Conservation (phyloP, 768 basidiomycete genomes). For the Mycena venus region DNA sequence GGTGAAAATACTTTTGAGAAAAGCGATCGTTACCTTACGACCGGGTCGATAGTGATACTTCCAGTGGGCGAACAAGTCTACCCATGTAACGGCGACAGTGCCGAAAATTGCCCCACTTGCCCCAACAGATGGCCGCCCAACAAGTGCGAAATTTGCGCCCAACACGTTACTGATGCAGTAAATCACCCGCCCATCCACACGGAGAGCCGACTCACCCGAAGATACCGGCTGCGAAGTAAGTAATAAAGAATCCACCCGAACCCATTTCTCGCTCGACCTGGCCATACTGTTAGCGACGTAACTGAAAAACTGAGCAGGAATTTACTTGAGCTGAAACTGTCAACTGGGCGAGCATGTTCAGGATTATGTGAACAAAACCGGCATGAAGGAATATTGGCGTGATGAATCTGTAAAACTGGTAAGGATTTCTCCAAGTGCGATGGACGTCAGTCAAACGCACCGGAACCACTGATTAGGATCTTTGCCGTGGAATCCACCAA, state of each 20-base stretch:
- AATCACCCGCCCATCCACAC: not conserved
- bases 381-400: constrained; percentile 94
- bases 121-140: constrained; percentile 90
- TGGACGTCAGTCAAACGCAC: constrained; percentile 38
- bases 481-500: constrained; percentile 72
- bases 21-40: constrained; percentile 67
- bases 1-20: not conserved
- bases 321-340: constrained; percentile 82
- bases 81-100: constrained; percentile 85
- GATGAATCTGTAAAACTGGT: constrained; percentile 71
- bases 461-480: constrained; percentile 65
- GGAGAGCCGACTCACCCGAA: constrained; percentile 73
- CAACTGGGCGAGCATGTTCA: constrained; percentile 93
- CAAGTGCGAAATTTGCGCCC: constrained; percentile 93
- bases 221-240: constrained; percentile 92
- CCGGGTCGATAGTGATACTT: constrained; percentile 86
- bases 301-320: not conserved
- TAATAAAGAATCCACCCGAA: constrained; percentile 83
- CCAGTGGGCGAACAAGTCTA: constrained; percentile 95
- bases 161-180: constrained; percentile 74
- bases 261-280: constrained; percentile 95
- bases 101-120: constrained; percentile 96
- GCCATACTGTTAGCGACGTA: not conserved
- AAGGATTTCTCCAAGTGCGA: not conserved
- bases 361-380: constrained; percentile 90